Evolutionary conservation across 345 rosid genomes (phyloP).

Genomic region (Linum tenue): DNA sequence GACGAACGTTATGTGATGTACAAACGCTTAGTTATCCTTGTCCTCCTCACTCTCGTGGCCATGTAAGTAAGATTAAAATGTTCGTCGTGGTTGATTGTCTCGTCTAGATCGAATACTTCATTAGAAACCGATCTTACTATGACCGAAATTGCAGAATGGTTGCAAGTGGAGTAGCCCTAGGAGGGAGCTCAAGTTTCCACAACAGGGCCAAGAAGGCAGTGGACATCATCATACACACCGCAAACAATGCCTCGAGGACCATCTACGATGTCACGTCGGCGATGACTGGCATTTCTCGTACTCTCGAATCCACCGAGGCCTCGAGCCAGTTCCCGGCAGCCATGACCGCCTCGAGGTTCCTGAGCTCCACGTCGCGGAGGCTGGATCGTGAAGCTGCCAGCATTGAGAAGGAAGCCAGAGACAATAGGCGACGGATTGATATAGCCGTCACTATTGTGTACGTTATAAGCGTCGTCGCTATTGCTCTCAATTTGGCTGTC

Average conservation of each 20-base stretch:
- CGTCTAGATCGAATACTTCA: not conserved
- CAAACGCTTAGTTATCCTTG: slow-evolving; percentile 14
- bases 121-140: not conserved
- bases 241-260: slow-evolving; percentile 43
- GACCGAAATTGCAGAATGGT: slow-evolving; percentile 23
- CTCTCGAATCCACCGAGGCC: slow-evolving; percentile 15
- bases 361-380: slow-evolving; percentile 32
- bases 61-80: slow-evolving; percentile 29
- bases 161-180: slow-evolving; percentile 52
- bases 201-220: slow-evolving; percentile 36
- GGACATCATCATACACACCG: slow-evolving; percentile 45
- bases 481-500: not conserved
- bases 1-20: not conserved
- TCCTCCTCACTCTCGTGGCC: slow-evolving; percentile 39
- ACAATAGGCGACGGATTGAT: slow-evolving; percentile 41
- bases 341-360: slow-evolving; percentile 24
- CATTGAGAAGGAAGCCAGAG: slow-evolving; percentile 37
- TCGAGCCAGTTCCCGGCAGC: slow-evolving; percentile 8
- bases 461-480: not conserved
- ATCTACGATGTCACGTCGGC: slow-evolving; percentile 50
- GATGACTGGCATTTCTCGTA: slow-evolving; percentile 39
- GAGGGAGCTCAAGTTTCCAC: slow-evolving; percentile 44
- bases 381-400: slow-evolving; percentile 35
- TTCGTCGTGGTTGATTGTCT: not conserved
- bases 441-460: slow-evolving; percentile 49